Evolutionary conservation across 495 filamentous ascomycete species (phyloP).

Genomic region (Aspergillus coremiiformis): DNA sequence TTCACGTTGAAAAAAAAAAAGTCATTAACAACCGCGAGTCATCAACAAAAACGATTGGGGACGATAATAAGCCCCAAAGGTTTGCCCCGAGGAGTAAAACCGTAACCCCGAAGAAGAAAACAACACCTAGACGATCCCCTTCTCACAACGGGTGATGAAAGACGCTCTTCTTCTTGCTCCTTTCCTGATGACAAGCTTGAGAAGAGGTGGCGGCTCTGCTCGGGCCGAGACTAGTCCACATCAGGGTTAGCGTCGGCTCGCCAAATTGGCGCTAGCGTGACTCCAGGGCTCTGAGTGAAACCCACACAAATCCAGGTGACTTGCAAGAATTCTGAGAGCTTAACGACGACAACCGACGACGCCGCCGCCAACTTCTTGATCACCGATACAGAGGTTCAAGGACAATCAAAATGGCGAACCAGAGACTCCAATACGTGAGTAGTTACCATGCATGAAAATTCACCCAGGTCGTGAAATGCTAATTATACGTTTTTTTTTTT

Average conservation of each 20-base stretch:
- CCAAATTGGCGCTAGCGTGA: constrained; percentile 44
- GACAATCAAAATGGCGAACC: constrained; percentile 57
- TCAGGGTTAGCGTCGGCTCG: constrained; percentile 35
- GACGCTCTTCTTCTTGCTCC: constrained; percentile 23
- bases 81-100: constrained; percentile 19
- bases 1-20: constrained; percentile 28
- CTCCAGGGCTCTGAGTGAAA: constrained; percentile 32
- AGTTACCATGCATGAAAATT: background rate
- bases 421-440: constrained; percentile 70
- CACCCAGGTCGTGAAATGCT: constrained; percentile 13
- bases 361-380: constrained; percentile 42
- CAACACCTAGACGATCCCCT: constrained; percentile 52
- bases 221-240: constrained; percentile 20
- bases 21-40: constrained; percentile 19
- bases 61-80: background rate
- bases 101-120: constrained; percentile 41
- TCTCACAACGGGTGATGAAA: constrained; percentile 36
- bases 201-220: constrained; percentile 38
- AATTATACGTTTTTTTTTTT: constrained; percentile 12
- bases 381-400: constrained; percentile 37
- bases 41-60: background rate
- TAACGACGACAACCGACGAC: constrained; percentile 54
- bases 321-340: constrained; percentile 38
- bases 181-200: constrained; percentile 22
- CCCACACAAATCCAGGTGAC: constrained; percentile 44